Conservation (phyloP, 345 rosid species). For the Arabidopsis thaliana region DNA sequence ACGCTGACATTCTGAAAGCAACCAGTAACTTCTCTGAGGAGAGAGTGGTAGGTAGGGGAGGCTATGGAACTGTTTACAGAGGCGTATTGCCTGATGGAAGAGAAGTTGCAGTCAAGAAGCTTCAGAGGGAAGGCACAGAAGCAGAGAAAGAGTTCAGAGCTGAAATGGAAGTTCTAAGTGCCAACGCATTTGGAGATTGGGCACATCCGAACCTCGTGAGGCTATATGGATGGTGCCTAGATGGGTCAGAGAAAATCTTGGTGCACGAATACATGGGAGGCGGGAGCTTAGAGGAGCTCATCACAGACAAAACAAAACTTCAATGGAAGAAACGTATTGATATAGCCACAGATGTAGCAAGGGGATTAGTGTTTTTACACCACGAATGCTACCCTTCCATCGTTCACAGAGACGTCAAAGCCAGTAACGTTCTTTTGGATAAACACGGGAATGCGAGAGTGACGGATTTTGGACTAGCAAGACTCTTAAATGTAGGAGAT, state of each 20-base stretch:
- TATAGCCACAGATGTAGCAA: conserved; percentile 73
- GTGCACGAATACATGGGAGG: conserved; percentile 94
- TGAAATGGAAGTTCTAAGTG: conserved; percentile 91
- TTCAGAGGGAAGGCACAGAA: conserved; percentile 78
- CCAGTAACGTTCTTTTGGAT: conserved; percentile 86
- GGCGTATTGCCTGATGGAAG: conserved; percentile 84
- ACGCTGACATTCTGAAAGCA: conserved; percentile 81
- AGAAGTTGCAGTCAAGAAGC: conserved; percentile 90
- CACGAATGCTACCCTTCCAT: conserved; percentile 89
- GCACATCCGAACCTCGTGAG: conserved; percentile 91
- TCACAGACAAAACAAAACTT: conserved; percentile 63
- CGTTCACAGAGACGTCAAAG: conserved; percentile 94
- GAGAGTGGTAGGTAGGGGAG: conserved; percentile 86
- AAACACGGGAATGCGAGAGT: conserved; percentile 72
- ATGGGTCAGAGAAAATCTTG: conserved; percentile 73
- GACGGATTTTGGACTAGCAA: conserved; percentile 93
- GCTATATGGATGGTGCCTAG: conserved; percentile 90
- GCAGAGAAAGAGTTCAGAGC: conserved; percentile 89
- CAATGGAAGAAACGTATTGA: conserved; percentile 68
- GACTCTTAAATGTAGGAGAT: conserved; percentile 69
- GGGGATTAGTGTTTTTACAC: conserved; percentile 78
- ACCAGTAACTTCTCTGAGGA: conserved; percentile 74
- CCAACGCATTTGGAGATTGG: conserved; percentile 83
- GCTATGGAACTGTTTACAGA: conserved; percentile 80
- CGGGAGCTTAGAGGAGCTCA: conserved; percentile 83